These are phyloP conservation scores for Cerrena zonata DNA, from an alignment of 1,284 basidiomycete species.

Conservation along the genomic window DNA sequence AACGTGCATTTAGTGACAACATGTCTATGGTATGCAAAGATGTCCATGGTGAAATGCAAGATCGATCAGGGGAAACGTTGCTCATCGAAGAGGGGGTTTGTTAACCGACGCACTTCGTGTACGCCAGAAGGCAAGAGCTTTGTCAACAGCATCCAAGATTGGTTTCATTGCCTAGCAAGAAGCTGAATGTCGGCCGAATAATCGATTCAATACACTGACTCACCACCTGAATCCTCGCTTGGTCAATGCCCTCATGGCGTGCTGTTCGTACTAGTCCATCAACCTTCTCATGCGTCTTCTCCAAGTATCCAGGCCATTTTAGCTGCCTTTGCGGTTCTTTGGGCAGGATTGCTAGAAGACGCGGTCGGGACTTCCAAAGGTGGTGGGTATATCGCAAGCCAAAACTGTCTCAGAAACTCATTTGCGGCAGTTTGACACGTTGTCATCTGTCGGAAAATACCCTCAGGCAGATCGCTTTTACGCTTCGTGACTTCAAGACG, in stretches of 20 bases:
- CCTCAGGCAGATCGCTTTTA: conserved; percentile 75
- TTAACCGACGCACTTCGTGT: conserved; percentile 20
- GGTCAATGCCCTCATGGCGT: conserved; percentile 57
- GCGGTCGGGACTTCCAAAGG: conserved; percentile 50
- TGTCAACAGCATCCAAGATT: conserved; percentile 70
- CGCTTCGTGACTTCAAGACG: conserved; percentile 59
- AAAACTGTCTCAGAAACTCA: conserved; percentile 95
- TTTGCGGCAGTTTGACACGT: conserved; percentile 89
- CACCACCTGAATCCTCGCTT: conserved; percentile 60
- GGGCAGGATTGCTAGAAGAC: conserved; percentile 46
- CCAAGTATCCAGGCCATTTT: conserved; percentile 83
- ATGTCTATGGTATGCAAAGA: too few species aligned
- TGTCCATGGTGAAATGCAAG: too few species aligned
- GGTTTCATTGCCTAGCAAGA: conserved; percentile 82
- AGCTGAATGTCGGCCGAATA: too few species aligned
- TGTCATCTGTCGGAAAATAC: conserved; percentile 74
- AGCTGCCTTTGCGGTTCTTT: conserved; percentile 68
- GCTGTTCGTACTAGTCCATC: conserved; percentile 67
- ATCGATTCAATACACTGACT: conserved; percentile 32
- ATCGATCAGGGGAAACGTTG: too few species aligned
- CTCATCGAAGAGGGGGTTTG: too few species aligned
- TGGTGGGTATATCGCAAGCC: conserved; percentile 82
- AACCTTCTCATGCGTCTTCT: conserved; percentile 76
- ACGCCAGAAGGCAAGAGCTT: conserved; percentile 63
- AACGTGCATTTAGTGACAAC: too few species aligned